Evolutionary conservation across 2,329 filamentous ascomycete species (phyloP).

Genomic region (Aureobasidium subglaciale): DNA sequence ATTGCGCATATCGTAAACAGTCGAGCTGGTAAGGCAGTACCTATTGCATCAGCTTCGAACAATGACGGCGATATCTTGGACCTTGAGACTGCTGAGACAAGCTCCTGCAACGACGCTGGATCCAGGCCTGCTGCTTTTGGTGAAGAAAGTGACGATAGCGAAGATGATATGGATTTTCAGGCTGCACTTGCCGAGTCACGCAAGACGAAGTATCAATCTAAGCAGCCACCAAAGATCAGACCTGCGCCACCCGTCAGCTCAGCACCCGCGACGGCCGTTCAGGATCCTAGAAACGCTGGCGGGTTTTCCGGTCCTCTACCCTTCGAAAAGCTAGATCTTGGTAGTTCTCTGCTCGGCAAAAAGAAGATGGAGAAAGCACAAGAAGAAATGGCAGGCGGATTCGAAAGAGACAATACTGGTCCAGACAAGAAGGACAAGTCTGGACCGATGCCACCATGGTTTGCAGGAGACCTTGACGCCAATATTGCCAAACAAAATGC

Average conservation of each 20-base stretch:
- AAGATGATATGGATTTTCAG: conserved; percentile 71
- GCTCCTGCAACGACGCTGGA: conserved; percentile 2
- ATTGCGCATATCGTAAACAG: conserved; percentile 71
- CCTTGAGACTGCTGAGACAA: neutral
- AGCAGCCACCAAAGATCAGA: conserved; percentile 18
- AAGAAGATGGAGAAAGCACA: conserved; percentile 48
- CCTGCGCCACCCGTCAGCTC: neutral
- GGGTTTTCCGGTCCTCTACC: conserved; percentile 74
- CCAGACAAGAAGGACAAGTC: conserved; percentile 38
- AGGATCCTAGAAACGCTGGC: conserved; percentile 23
- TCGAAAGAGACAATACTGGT: conserved; percentile 47
- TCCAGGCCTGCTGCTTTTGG: conserved; percentile 20
- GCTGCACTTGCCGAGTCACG: conserved; percentile 67
- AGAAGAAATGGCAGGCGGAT: conserved; percentile 56
- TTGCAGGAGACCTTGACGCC: conserved; percentile 49
- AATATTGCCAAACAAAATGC: conserved; percentile 49
- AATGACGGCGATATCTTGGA: neutral
- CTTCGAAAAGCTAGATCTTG: conserved; percentile 73
- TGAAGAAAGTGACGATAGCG: conserved; percentile 51
- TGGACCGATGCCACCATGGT: conserved; percentile 69
- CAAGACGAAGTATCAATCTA: conserved; percentile 28
- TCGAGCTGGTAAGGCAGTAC: conserved; percentile 56
- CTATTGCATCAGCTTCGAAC: conserved; percentile 16
- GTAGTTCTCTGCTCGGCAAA: conserved; percentile 50
- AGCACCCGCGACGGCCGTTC: conserved; percentile 16